Percentiles rank a stretch among this genome's conserved stretches.
These are phyloP conservation scores for Phlyctochytrium arcticum DNA, from an alignment of 192 early-diverging fungal species.

Conservation along the genomic window DNA sequence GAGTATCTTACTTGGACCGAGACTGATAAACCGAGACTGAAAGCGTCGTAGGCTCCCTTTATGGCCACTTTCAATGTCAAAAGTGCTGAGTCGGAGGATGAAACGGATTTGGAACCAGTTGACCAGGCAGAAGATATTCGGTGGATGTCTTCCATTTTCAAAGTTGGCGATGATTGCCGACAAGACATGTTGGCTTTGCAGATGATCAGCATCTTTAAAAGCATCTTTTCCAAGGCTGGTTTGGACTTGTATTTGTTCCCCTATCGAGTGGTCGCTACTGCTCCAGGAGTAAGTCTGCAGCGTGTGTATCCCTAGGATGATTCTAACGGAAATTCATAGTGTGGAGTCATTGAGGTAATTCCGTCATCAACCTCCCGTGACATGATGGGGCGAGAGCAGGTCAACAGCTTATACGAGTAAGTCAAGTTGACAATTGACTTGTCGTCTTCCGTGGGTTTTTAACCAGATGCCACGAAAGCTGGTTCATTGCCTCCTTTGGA, in stretches of 20 bases:
- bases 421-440: neutral
- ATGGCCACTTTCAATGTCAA: constrained; percentile 94
- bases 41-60: constrained; percentile 81
- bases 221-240: constrained; percentile 84
- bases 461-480: constrained; percentile 37
- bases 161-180: constrained; percentile 99
- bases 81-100: constrained; percentile 26
- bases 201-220: constrained; percentile 96
- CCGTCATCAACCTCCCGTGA: constrained; percentile 95
- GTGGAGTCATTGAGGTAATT: constrained; percentile 98
- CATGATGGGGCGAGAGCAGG: constrained; percentile 96
- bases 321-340: constrained; percentile 35
- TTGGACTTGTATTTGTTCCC: constrained; percentile 95
- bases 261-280: constrained; percentile 96
- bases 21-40: neutral
- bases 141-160: constrained; percentile 88
- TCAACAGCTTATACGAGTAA: constrained; percentile 89
- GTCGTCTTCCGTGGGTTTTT: neutral
- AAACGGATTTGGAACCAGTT: neutral
- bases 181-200: constrained; percentile 98
- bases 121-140: constrained; percentile 8
- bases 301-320: neutral
- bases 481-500: constrained; percentile 90
- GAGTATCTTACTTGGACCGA: neutral
- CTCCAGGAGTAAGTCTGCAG: constrained; percentile 64